Conservation (phyloP, 352 stramenopile species). For the Pythium sukuiense region DNA sequence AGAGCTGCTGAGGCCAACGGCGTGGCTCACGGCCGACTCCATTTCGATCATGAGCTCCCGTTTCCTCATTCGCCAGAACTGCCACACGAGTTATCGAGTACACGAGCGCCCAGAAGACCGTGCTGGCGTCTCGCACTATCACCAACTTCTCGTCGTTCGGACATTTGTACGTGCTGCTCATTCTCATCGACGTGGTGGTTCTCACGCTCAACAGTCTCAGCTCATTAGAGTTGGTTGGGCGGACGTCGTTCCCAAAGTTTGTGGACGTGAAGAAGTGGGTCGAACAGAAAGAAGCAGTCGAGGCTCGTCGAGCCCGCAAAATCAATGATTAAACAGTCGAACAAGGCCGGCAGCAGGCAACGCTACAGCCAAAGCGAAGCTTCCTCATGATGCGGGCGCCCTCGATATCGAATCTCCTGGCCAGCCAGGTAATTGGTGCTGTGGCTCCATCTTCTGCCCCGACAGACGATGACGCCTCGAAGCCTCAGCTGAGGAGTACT, state of each 20-base stretch:
- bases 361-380: neutral
- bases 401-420: neutral
- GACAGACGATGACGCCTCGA: neutral
- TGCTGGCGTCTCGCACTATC: slow-evolving; percentile 13
- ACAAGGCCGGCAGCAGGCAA: neutral
- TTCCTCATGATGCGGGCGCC: neutral
- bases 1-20: slow-evolving; percentile 13
- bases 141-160: slow-evolving; percentile 27
- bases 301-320: neutral
- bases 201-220: slow-evolving; percentile 25
- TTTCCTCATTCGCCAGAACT: slow-evolving; percentile 28
- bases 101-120: neutral
- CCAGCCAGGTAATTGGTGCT: neutral
- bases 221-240: slow-evolving; percentile 21
- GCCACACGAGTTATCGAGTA: slow-evolving; percentile 9
- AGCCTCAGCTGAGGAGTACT: neutral
- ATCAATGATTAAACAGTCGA: neutral
- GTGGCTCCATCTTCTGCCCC: neutral
- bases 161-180: slow-evolving; percentile 21
- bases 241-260: slow-evolving; percentile 26
- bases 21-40: slow-evolving; percentile 21
- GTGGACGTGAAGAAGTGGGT: slow-evolving; percentile 19
- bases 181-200: slow-evolving; percentile 25
- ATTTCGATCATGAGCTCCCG: slow-evolving; percentile 15
- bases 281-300: slow-evolving; percentile 13